Base-by-base conservation (phyloP, 345 rosid species). In the Aurinia saxatilis region DNA sequence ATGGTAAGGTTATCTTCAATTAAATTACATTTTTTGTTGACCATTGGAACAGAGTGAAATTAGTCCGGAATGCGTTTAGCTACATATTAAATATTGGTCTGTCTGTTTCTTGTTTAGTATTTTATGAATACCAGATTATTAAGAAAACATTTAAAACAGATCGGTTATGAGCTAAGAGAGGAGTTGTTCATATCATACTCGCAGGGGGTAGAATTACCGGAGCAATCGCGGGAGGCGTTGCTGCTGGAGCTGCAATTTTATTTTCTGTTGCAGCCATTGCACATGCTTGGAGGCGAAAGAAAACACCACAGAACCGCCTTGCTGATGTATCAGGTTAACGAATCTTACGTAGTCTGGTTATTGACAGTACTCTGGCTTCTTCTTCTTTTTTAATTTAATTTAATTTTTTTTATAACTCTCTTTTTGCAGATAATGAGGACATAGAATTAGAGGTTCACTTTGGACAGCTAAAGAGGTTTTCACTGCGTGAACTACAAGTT, bases 401-500 rank as follows among this genome's bases (percentile, higher is more conserved):
- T 21, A 4, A 21, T 4, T 21, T 21, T 21, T 59, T 41, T 16
- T 8, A 59, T 47, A 53, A 5, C 31, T 4, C 5, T 27, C 7
- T 27, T 16, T 70, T 60, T 78, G 74, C 87, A 91, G 98, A 89
- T 57, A 92, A 91, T 75, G 96, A 88, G 66, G 88, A 84, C 72
- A n/a, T n/a, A n/a, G n/a, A n/a, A n/a, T 95, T 92, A 41, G 90
- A 88, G 67, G 90, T 91, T 72, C 90, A 91, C 74, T 75, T 88
- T 60, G 96, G 96, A 67, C 98, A 86, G 73, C 88, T 88, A 41
- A 88, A 81, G 71, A 82, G 92, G 82, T 91, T 86, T 76, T 81
- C 90, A 50, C 61, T 91, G 45, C 95, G 90, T 29, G 96, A 88
- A 75, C 77, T 91, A 29, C 90, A 78, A 76, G 86, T 86, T 72